Evolutionary conservation across 345 rosid genomes (phyloP).

Genomic region (Physaria fendleri): DNA sequence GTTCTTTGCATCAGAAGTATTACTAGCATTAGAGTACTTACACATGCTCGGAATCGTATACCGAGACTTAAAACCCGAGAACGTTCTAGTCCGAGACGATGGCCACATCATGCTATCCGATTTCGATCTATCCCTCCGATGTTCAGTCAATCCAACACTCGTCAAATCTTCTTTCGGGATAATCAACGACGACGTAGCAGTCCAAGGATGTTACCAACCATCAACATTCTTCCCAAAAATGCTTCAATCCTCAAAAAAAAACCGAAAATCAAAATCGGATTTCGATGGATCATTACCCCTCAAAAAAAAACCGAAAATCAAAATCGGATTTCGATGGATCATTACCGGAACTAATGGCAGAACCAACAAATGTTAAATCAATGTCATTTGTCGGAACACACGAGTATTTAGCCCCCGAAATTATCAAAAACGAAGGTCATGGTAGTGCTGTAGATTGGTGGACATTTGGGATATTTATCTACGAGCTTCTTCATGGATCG

Average conservation of each 20-base stretch:
- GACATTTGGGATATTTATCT: slow-evolving; percentile 58
- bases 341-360: slow-evolving; percentile 63
- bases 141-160: slow-evolving; percentile 63
- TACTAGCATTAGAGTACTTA: slow-evolving; percentile 51
- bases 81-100: slow-evolving; percentile 56
- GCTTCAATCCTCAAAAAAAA: slow-evolving; percentile 47
- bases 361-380: slow-evolving; percentile 50
- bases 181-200: background rate
- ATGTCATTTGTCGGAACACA: slow-evolving; percentile 76
- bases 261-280: slow-evolving; percentile 39
- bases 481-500: slow-evolving; percentile 47
- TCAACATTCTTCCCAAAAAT: slow-evolving; percentile 25
- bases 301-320: slow-evolving; percentile 41
- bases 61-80: slow-evolving; percentile 56
- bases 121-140: slow-evolving; percentile 52
- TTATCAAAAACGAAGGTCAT: slow-evolving; percentile 55
- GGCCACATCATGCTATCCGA: slow-evolving; percentile 67
- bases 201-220: slow-evolving; percentile 30
- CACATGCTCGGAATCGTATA: slow-evolving; percentile 48
- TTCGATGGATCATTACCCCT: slow-evolving; percentile 51
- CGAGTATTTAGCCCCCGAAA: slow-evolving; percentile 59
- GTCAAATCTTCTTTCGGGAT: slow-evolving; percentile 38
- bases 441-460: slow-evolving; percentile 79
- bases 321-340: slow-evolving; percentile 49
- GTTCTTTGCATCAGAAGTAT: slow-evolving; percentile 58